Evolutionary conservation across 2,329 filamentous ascomycete species (phyloP).

Genomic region (Xylariaceae sp.): DNA sequence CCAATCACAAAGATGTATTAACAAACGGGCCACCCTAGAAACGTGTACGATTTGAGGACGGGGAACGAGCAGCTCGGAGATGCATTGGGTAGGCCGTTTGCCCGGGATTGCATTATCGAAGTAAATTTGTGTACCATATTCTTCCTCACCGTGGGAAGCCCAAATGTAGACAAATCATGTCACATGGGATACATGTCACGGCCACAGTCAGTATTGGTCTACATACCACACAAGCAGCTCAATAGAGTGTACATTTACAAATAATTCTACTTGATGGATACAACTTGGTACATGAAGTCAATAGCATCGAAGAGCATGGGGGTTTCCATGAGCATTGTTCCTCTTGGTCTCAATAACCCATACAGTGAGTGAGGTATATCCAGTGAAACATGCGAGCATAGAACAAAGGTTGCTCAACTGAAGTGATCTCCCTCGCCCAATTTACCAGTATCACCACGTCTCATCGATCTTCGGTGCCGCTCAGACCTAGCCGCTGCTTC

Average conservation of each 20-base stretch:
- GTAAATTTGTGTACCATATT: not conserved
- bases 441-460: constrained; percentile 49
- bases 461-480: constrained; percentile 43
- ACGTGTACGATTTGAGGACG: constrained; percentile 7
- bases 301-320: too few relatives aligned
- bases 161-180: too few relatives aligned
- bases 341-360: too few relatives aligned
- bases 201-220: not conserved
- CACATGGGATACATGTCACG: too few relatives aligned
- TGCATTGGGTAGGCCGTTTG: not conserved
- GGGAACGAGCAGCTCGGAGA: not conserved
- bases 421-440: constrained; percentile 66
- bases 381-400: too few relatives aligned
- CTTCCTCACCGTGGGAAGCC: too few relatives aligned
- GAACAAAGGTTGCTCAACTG: constrained; percentile 38
- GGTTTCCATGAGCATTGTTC: too few relatives aligned
- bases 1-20: constrained; percentile 8
- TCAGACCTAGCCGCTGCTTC: constrained; percentile 40
- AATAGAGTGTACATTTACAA: not conserved
- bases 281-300: too few relatives aligned
- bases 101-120: not conserved
- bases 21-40: constrained; percentile 6
- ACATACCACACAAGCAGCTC: not conserved
- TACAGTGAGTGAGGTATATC: too few relatives aligned
- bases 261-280: not conserved